These are phyloP conservation scores for Dothiorella sarmentorum DNA, from an alignment of 2,329 filamentous ascomycete species.

Conservation along the genomic window DNA sequence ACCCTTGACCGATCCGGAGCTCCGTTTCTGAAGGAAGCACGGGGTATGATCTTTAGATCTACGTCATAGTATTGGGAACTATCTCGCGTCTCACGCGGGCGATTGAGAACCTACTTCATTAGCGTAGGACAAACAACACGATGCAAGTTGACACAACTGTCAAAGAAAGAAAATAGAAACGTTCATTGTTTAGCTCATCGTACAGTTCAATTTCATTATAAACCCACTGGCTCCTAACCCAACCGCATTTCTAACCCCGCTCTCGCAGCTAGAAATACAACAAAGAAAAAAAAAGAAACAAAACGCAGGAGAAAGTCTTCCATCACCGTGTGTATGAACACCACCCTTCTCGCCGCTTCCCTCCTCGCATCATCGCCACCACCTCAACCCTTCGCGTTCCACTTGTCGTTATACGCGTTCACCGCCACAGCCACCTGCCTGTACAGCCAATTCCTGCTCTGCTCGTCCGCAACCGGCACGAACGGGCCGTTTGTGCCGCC, in stretches of 20 bases:
- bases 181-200: too few species aligned
- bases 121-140: too few species aligned
- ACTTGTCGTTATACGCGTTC: constrained; percentile 65
- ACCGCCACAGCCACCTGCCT: constrained; percentile 63
- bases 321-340: background rate
- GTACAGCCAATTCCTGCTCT: constrained; percentile 64
- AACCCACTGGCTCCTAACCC: background rate
- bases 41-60: too few species aligned
- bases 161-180: too few species aligned
- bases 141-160: too few species aligned
- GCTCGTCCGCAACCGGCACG: constrained; percentile 88
- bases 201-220: too few species aligned
- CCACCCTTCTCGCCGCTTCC: background rate
- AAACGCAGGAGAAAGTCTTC: background rate
- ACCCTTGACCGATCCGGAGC: too few species aligned
- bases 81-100: too few species aligned
- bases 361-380: background rate
- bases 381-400: constrained; percentile 57
- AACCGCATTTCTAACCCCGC: background rate
- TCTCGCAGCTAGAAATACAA: background rate
- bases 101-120: too few species aligned
- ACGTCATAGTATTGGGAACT: too few species aligned
- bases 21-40: too few species aligned
- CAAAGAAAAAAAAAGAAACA: background rate
- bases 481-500: constrained; percentile 93